Base-by-base conservation (phyloP, 2,329 filamentous ascomycete species). In the Fusarium concolor region DNA sequence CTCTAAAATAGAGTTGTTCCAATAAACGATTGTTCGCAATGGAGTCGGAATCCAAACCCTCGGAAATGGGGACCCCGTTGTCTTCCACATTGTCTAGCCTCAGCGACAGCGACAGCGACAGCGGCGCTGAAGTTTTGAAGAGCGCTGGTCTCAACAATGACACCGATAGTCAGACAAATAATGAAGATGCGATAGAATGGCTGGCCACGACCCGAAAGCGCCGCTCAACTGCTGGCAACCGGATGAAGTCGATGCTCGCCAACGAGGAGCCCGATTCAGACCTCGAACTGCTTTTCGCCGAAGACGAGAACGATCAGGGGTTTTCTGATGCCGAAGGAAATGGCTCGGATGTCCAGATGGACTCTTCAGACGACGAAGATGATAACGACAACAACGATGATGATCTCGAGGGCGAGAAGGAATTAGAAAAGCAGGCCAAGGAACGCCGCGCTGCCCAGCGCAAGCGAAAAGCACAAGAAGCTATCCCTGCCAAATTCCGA, bases 351-450 rank as follows among this genome's bases (percentile, higher is more conserved):
- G 89, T 92, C 70, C 90, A 92, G 45, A 90, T 97, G 83, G 93
- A 96, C 74, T 94, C 92, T 15, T 96, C 93, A 0, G 92, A 89
- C 0, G 92, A 93, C 67, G 91, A 94, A 45, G 93, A 96, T 47
- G 93, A 96, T 62, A 90, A 93, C 59, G 70, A 73, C 24, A 84
- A 90, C 37, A 80, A 79, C 55, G 77, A 76, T 28, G 86, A 96
- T 69, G 93, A 97, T 41, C 78, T 96, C 6, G 92, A 93, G 57
- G 96, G 96, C 33, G 96, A 99, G 80, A 91, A 90, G 73, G 93
- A 97, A 79, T 79, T 99, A 55, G 89, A 96, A 79, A 90, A 88
- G 67, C 87, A 91, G 71, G 93, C 91, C 59, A 90, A 89, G 70
- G 88, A 87, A 61, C 90, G 91, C 72, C 87, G 84, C 72, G 79